phyloP scores from a whole-genome alignment of 306 rosid species.

The Alnus rubra region DNA sequence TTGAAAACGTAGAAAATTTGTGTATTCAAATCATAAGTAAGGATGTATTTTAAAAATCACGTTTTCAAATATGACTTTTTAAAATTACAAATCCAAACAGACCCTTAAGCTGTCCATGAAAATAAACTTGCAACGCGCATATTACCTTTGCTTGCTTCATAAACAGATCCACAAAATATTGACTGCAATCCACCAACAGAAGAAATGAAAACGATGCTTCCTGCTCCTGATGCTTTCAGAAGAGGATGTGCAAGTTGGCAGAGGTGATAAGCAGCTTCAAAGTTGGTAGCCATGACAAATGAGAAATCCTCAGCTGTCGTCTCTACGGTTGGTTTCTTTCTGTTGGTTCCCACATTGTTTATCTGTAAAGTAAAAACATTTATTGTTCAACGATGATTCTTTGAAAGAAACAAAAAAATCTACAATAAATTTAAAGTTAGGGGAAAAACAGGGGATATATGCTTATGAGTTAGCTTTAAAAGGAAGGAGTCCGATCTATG shows the following conservation, averaged over 20 bases:
- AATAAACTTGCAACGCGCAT: neutral
- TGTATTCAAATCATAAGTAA: too few relatives aligned
- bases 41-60: too few relatives aligned
- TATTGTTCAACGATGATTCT: neutral
- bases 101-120: neutral
- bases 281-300: constrained; percentile 27
- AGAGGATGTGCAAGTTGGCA: constrained; percentile 39
- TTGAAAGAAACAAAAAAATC: too few relatives aligned
- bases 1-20: too few relatives aligned
- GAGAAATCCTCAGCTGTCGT: constrained; percentile 25
- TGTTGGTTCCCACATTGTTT: neutral
- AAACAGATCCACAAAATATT: constrained; percentile 30
- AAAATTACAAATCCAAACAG: too few relatives aligned
- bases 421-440: neutral
- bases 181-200: constrained; percentile 41
- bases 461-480: too few relatives aligned
- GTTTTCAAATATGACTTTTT: too few relatives aligned
- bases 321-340: constrained; percentile 1
- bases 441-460: too few relatives aligned
- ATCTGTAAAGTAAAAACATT: neutral
- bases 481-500: too few relatives aligned
- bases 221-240: constrained; percentile 27
- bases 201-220: constrained; percentile 38
- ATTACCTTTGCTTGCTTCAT: constrained; percentile 39
- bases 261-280: constrained; percentile 38